These are phyloP conservation scores for Climacium dendroides DNA, from an alignment of 225 moss, liverwort and hornwort genomes.

Conservation along the genomic window DNA sequence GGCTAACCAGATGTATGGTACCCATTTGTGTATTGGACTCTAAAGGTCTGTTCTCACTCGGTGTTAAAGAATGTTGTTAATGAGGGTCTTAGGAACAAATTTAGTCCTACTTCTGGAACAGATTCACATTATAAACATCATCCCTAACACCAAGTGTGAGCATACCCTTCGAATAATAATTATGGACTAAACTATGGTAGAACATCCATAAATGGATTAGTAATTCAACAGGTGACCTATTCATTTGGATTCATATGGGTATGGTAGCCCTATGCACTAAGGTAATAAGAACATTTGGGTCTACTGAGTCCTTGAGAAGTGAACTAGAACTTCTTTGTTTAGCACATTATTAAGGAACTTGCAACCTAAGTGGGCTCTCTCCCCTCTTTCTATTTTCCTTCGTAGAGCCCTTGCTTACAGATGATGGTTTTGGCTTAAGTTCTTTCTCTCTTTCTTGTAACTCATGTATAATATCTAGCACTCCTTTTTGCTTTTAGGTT, in stretches of 20 bases:
- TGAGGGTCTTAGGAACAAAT: too few relatives aligned
- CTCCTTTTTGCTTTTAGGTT: background rate
- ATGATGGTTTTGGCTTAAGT: background rate
- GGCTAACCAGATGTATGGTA: too few relatives aligned
- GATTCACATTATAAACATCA: too few relatives aligned
- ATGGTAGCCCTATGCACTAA: accelerated
- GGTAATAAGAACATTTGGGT: accelerated
- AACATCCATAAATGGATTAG: background rate
- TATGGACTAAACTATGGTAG: background rate
- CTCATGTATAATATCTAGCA: accelerated
- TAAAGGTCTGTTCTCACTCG: too few relatives aligned
- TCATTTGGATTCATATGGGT: background rate
- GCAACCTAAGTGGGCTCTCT: background rate
- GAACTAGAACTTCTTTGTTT: accelerated
- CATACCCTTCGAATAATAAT: background rate
- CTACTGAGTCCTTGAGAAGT: accelerated
- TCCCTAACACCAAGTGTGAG: too few relatives aligned
- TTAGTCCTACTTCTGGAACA: too few relatives aligned
- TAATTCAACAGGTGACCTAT: background rate
- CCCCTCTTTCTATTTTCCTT: accelerated
- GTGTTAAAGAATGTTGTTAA: too few relatives aligned
- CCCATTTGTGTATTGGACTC: too few relatives aligned
- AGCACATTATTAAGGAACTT: background rate
- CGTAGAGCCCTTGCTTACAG: background rate
- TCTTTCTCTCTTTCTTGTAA: accelerated